phyloP scores from a whole-genome alignment of 768 basidiomycete genomes.

The Scleroderma citrinum region DNA sequence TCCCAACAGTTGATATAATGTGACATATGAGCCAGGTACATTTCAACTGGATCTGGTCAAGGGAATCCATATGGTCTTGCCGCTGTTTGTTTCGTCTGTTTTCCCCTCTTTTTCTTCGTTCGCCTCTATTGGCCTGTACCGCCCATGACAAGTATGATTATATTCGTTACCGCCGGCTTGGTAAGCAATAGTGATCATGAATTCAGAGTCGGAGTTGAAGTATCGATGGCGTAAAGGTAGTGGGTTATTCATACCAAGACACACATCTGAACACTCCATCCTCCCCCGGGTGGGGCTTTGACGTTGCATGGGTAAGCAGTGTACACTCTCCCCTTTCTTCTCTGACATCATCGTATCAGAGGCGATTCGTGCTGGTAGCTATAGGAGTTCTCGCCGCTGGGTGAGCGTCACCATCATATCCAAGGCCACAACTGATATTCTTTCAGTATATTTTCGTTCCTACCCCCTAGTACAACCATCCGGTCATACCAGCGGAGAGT shows the following conservation, averaged over 20 bases:
- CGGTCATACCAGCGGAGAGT: constrained; percentile 66
- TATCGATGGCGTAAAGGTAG: constrained; percentile 36
- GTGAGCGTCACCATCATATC: constrained; percentile 31
- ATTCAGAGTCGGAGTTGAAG: neutral
- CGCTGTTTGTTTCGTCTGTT: constrained; percentile 59
- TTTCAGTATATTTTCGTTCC: constrained; percentile 57
- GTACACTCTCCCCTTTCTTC: neutral
- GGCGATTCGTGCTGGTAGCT: constrained; percentile 63
- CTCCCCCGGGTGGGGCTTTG: constrained; percentile 53
- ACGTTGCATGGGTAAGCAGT: constrained; percentile 62
- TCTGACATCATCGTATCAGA: constrained; percentile 28
- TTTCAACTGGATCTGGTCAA: constrained; percentile 52
- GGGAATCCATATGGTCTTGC: constrained; percentile 70
- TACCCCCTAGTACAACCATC: constrained; percentile 72
- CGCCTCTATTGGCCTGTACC: constrained; percentile 65
- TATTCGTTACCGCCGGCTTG: constrained; percentile 57
- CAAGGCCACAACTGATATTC: neutral
- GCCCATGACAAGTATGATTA: constrained; percentile 64
- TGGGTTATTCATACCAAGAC: constrained; percentile 73
- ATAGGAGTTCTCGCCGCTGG: constrained; percentile 74
- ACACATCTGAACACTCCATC: constrained; percentile 40
- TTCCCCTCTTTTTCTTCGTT: constrained; percentile 63
- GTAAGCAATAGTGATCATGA: constrained; percentile 31
- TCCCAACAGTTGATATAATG: neutral
- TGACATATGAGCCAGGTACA: constrained; percentile 44